These are phyloP conservation scores for Leucocoprinus leucothites DNA, from an alignment of 768 basidiomycete species.

Conservation along the genomic window DNA sequence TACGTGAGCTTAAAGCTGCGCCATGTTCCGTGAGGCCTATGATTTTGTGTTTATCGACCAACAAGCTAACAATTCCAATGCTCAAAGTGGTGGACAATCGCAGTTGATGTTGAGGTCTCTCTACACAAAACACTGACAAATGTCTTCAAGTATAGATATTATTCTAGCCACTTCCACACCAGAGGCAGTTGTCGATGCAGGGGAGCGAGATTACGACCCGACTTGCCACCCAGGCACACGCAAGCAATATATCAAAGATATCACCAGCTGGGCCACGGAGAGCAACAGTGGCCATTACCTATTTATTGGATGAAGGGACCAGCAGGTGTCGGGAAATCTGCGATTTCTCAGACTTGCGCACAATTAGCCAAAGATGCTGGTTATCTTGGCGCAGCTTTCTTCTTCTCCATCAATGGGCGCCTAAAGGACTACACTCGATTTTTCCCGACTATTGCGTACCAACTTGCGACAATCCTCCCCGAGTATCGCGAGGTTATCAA, in stretches of 20 bases:
- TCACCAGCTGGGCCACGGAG: not conserved
- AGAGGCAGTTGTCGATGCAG: not conserved
- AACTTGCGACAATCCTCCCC: not conserved
- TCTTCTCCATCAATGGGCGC: not conserved
- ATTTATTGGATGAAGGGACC: slow-evolving; percentile 4
- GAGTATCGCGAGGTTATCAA: not conserved
- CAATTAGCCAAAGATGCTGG: not conserved
- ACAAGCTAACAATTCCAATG: too few species aligned
- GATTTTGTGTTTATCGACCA: not conserved
- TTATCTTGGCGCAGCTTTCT: slow-evolving; percentile 7
- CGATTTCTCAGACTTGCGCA: slow-evolving; percentile 3
- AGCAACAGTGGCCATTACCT: not conserved
- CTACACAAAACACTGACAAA: too few species aligned
- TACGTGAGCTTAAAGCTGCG: too few species aligned
- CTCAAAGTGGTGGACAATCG: too few species aligned
- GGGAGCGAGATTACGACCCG: not conserved
- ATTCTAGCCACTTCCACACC: not conserved
- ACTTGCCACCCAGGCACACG: not conserved
- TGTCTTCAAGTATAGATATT: slow-evolving; percentile 1
- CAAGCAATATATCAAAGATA: not conserved
- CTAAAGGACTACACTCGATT: not conserved
- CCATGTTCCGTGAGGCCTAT: not conserved
- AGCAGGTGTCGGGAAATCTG: slow-evolving; percentile 8
- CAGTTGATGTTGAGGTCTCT: too few species aligned
- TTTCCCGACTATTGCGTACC: slow-evolving; percentile 7